These are phyloP conservation scores for Daldinia sp. DNA, from an alignment of 2,329 filamentous ascomycete species.

Conservation along the genomic window DNA sequence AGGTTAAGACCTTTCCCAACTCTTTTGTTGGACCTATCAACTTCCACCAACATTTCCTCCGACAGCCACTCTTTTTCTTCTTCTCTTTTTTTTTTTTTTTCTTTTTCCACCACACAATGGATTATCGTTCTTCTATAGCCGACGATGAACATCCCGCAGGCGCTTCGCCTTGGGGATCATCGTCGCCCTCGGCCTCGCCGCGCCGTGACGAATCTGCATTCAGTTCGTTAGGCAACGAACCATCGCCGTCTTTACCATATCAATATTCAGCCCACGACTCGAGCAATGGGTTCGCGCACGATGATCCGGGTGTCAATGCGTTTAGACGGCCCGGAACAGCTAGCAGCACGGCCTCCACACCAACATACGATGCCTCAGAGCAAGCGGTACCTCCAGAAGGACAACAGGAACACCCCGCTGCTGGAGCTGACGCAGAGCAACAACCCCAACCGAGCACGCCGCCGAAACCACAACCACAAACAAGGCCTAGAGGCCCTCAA, in stretches of 20 bases:
- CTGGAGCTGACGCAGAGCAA: conserved; percentile 40
- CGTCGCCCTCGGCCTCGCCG: conserved; percentile 61
- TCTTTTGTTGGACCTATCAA: conserved; percentile 5
- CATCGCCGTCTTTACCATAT: conserved; percentile 51
- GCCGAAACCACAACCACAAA: conserved; percentile 40
- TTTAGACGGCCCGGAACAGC: conserved; percentile 58
- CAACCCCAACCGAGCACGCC: conserved; percentile 21
- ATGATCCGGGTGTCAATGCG: conserved; percentile 50
- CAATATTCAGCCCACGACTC: conserved; percentile 53
- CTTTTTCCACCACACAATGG: conserved; percentile 58
- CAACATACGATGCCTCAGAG: conserved; percentile 50
- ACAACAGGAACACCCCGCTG: conserved; percentile 39
- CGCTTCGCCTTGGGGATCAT: conserved; percentile 65
- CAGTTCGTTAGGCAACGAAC: conserved; percentile 51
- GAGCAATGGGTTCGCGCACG: conserved; percentile 54
- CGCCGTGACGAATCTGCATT: conserved; percentile 56
- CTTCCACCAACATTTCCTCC: conserved; percentile 16
- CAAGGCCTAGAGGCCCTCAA: conserved; percentile 64
- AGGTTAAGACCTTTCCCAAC: too few species aligned
- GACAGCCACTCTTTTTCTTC: conserved; percentile 13
- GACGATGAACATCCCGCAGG: conserved; percentile 62
- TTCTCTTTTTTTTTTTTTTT: too few species aligned
- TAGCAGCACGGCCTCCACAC: conserved; percentile 55
- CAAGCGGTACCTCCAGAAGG: conserved; percentile 41
- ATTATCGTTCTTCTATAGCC: conserved; percentile 65